These are phyloP conservation scores for Ormosia emarginata DNA, from an alignment of 306 rosid genomes.

Conservation along the genomic window DNA sequence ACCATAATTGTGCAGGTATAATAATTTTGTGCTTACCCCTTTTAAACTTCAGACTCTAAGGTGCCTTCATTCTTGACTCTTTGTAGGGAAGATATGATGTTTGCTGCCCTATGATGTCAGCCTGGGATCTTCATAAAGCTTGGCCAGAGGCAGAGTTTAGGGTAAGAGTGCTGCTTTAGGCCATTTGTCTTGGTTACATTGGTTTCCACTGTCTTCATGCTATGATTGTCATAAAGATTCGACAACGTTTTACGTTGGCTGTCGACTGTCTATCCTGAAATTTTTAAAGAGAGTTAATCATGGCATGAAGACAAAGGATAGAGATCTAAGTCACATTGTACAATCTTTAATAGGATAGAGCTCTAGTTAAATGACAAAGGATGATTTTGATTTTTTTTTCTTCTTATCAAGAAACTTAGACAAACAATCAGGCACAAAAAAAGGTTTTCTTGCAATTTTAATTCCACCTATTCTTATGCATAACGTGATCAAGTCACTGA, in stretches of 20 bases:
- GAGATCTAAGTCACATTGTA: background rate
- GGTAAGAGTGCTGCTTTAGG: conserved; percentile 40
- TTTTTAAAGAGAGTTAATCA: no score
- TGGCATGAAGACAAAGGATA: no score
- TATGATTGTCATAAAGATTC: no score
- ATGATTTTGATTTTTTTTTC: background rate
- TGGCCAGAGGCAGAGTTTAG: conserved; percentile 95
- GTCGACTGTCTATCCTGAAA: no score
- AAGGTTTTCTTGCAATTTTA: background rate
- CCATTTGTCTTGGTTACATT: background rate
- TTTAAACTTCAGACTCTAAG: conserved; percentile 2
- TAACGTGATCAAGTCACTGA: conserved; percentile 16
- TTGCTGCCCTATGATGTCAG: conserved; percentile 95
- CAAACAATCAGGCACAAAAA: background rate
- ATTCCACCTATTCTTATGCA: background rate
- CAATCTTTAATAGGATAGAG: background rate
- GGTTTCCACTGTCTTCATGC: conserved; percentile 9
- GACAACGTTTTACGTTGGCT: no score
- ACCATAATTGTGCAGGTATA: conserved; percentile 80
- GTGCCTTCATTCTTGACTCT: background rate
- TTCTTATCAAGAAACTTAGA: background rate
- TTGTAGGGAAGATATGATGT: conserved; percentile 90
- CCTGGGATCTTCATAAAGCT: conserved; percentile 98
- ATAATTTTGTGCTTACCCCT: background rate
- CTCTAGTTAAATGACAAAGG: background rate